Base-by-base conservation (phyloP, 2,329 filamentous ascomycete species). In the Chaetomiaceae sp. region DNA sequence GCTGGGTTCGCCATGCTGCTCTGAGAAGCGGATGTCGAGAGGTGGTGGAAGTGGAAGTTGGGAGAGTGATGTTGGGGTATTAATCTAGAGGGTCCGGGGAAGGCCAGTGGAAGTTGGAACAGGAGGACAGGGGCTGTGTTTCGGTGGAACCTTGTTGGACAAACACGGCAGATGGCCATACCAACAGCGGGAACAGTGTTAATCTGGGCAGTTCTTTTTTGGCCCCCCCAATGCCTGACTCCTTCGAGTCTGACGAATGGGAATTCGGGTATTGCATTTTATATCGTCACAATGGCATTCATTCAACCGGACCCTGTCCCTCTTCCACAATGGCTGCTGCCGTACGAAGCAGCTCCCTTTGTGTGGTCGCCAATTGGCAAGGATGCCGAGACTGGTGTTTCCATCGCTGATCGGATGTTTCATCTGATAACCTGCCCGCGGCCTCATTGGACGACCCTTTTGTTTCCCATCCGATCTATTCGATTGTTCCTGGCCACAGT, bases 1-100 rank as follows among this genome's bases (percentile, higher is more conserved):
- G 62, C 59, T 17, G 62, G 62, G n/a, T 58, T 65, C 37, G 60
- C 61, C 17, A 27, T 66, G 51, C 58, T 80, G 54, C 67, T 81
- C 52, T 81, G 66, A 69, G 51, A 30, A 14, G 46, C 30, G 9
- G 13, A 25, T 14, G 25, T 27, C 25, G 30, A 10, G 35, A 19
- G 30, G 16, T 9, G 6, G 7, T 38, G 19, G 17, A 21, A 34
- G 12, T 30, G 38, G 21, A 31, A n/a, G n/a, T n/a, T n/a, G 17
- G 33, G 17, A 41, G 20, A 8, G 17, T 45, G 41, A 34, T 20
- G 13, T 20, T 14, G 14, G 27, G 13, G 16, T 65, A 39, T 33
- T 34, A 42, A 35, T 63, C 57, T 51, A 43, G 56, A 58, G 31
- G 54, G 55, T 25, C 35, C 13, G 19, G 20, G 35, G 33, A 37